Percentiles rank a stretch among this genome's conserved stretches.
These are phyloP conservation scores for Inosperma sp. DNA, from an alignment of 768 basidiomycete genomes.

Conservation along the genomic window DNA sequence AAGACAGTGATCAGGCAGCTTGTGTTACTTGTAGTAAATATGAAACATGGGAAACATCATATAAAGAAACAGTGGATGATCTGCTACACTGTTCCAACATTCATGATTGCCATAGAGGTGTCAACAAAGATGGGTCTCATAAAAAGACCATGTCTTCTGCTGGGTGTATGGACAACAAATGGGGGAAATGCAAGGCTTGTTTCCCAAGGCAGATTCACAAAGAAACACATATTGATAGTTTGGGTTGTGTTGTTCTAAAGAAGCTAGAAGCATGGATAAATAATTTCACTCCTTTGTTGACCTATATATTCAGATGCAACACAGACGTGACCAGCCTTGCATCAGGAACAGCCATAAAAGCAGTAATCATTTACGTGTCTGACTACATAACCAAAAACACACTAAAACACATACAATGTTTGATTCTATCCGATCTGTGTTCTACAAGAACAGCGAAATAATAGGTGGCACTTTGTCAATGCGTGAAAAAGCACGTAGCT, in stretches of 20 bases:
- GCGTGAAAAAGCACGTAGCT: conserved; percentile 22
- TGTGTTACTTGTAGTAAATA: conserved; percentile 17
- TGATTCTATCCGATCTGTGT: conserved; percentile 24
- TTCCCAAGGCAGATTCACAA: conserved; percentile 26
- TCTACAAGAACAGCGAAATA: conserved; percentile 24
- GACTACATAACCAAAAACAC: conserved; percentile 41
- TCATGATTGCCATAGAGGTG: conserved; percentile 20
- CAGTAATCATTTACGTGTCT: conserved; percentile 34
- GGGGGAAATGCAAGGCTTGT: no score
- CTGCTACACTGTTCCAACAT: conserved; percentile 27
- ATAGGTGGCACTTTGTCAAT: no score
- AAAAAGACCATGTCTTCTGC: background rate
- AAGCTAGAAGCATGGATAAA: conserved; percentile 36
- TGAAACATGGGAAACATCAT: conserved; percentile 17
- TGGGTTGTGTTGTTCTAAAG: conserved; percentile 26
- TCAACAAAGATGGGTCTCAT: background rate
- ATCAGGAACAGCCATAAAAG: conserved; percentile 38
- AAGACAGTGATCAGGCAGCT: background rate
- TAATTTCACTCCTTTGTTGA: conserved; percentile 20
- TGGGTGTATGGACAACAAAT: no score
- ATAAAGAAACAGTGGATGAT: conserved; percentile 24
- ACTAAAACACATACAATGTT: no score
- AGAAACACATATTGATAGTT: conserved; percentile 22
- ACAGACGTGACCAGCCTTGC: conserved; percentile 34
- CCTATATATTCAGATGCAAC: background rate